These are phyloP conservation scores for Neoboletus magnificus DNA, from an alignment of 768 basidiomycete species.

Conservation along the genomic window DNA sequence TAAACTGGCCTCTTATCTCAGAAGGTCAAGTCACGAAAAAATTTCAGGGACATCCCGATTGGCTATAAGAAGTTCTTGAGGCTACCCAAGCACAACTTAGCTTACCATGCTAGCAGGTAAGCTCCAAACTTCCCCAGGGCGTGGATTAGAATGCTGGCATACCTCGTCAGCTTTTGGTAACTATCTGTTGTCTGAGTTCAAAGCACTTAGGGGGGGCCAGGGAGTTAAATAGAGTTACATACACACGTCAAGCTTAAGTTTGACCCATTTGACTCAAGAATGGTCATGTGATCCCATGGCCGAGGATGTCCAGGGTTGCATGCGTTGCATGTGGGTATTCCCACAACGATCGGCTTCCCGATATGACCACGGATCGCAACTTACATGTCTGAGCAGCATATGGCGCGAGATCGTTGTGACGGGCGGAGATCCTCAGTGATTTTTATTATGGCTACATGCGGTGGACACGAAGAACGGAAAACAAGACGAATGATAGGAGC, in stretches of 20 bases:
- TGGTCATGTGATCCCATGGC: constrained; percentile 3
- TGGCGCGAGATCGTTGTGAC: background rate
- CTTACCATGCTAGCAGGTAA: background rate
- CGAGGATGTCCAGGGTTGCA: background rate
- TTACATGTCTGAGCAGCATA: background rate
- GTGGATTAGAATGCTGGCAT: constrained; percentile 13
- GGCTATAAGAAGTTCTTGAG: background rate
- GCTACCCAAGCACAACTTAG: background rate
- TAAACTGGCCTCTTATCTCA: constrained; percentile 3
- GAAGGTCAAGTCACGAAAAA: constrained; percentile 1
- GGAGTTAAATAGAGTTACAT: constrained; percentile 20
- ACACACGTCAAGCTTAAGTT: constrained; percentile 23
- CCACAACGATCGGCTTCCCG: constrained; percentile 5
- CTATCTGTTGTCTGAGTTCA: constrained; percentile 14
- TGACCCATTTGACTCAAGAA: constrained; percentile 4
- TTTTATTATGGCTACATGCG: constrained; percentile 18
- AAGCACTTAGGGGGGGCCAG: constrained; percentile 2
- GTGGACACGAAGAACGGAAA: constrained; percentile 12
- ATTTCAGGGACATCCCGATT: background rate
- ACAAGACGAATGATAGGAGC: constrained; percentile 3
- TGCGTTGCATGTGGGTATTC: background rate
- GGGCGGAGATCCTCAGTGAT: constrained; percentile 5
- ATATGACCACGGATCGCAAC: background rate
- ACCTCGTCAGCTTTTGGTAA: constrained; percentile 6
- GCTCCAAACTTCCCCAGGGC: constrained; percentile 1